These are phyloP conservation scores for Aureobasidium vineae DNA, from an alignment of 2,329 filamentous ascomycete species.

Conservation along the genomic window DNA sequence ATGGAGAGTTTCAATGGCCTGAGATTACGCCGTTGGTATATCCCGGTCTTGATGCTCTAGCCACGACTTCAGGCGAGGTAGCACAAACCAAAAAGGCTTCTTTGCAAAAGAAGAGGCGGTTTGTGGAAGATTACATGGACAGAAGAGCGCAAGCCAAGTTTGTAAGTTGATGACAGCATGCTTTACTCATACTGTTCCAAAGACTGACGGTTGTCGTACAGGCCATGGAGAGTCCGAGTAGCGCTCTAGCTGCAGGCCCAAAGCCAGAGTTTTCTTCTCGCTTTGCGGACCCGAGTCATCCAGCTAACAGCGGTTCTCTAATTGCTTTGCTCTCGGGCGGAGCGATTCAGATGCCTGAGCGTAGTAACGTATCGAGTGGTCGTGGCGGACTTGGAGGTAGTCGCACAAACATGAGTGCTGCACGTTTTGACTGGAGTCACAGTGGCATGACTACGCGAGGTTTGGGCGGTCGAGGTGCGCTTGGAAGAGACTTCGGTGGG, in stretches of 20 bases:
- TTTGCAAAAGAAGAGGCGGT: slow-evolving; percentile 37
- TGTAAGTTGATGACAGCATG: slow-evolving; percentile 30
- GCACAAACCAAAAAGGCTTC: slow-evolving; percentile 30
- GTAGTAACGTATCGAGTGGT: neutral
- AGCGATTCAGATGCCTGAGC: slow-evolving; percentile 31
- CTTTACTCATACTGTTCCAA: slow-evolving; percentile 15
- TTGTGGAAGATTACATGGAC: slow-evolving; percentile 53
- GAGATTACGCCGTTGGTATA: slow-evolving; percentile 50
- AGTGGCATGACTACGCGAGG: neutral
- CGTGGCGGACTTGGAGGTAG: neutral
- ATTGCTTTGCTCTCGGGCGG: slow-evolving; percentile 51
- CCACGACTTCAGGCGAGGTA: slow-evolving; percentile 25
- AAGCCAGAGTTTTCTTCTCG: slow-evolving; percentile 48
- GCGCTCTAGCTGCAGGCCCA: slow-evolving; percentile 33
- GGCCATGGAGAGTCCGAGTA: neutral
- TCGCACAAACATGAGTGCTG: neutral
- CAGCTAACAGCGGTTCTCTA: slow-evolving; percentile 51
- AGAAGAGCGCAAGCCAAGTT: slow-evolving; percentile 50
- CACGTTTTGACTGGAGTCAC: neutral
- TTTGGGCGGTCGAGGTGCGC: neutral
- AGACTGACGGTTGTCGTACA: neutral
- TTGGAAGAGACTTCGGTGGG: neutral
- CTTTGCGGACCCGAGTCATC: slow-evolving; percentile 54
- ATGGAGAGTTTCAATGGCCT: slow-evolving; percentile 46
- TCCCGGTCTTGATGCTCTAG: slow-evolving; percentile 43